Base-by-base conservation (phyloP, 1,139 yeast genomes). In the Suhomyces atakaporum region DNA sequence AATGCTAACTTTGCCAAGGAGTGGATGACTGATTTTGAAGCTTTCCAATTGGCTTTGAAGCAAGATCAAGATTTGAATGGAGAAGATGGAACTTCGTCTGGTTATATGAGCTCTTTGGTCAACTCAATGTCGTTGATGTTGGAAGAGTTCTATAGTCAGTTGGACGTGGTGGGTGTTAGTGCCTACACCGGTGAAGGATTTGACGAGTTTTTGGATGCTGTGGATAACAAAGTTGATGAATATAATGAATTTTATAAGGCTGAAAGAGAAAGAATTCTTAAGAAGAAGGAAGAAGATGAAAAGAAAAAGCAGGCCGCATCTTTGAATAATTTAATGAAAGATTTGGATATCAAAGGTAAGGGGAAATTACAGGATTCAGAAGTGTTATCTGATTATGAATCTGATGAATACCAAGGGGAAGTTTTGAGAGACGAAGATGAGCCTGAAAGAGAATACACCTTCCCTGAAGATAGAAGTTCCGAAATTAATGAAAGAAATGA, bases 1-100 rank as follows among this genome's bases (percentile, higher is more conserved):
- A 81, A 82, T 43, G 88, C 95, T 1, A 81, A 77, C 36, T 89
- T 89, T 63, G 97, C 96, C 19, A 83, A 81, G 56, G 95, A 88
- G 47, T 94, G 99, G 99, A 89, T 94, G 97, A 77, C 83, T 3
- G 98, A 94, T 62, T 94, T 94, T 61, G 97, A 92, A 60, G 73
- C 79, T 13, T 94, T 94, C 68, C 98, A 92, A 60, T 67, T 64
- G 25, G 95, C 95, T 1, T 67, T 90, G 42, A 72, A 75, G 48
- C 70, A 72, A 25, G 84, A 83, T 53, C 65, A 68, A 36, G 82
- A 84, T 29, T 61, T 78, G 39, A 81, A 79, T 47, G 85, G 81
- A 25, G 84, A 81, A 35, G 81, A 77, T 39, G 85, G 85, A 14
- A 71, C 79, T 49, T 85, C 90, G 2, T 81, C 92, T 2, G 97